Evolutionary conservation across 345 rosid genomes (phyloP), one percentile per base, ranked within the genome.

Genomic region (Eutrema heterophyllum): DNA sequence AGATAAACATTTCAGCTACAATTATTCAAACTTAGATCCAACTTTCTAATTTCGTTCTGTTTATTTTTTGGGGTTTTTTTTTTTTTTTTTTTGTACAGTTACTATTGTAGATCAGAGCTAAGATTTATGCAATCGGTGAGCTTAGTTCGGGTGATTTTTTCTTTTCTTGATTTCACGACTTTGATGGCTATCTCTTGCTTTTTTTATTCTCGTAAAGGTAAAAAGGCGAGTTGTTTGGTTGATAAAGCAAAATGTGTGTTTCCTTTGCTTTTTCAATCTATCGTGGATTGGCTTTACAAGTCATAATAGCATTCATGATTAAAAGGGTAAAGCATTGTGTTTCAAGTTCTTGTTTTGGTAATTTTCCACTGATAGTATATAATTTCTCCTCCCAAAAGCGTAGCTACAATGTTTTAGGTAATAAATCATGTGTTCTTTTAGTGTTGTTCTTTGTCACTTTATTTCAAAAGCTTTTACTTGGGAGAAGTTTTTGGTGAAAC

Each of bases 281-380:
- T 29, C 52, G 16, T 10, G 16, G 26, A 13, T 24, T 75, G 6
- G 58, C 74, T 69, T 69, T 69, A 69, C 70, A 69, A 76, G 66
- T 67, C 73, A 74, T 74, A 14, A 59, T 75, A 59, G 48, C 78
- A 59, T 67, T 60, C 67, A 74, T 74, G 53, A 66, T 74, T 74
- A 65, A 38, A 66, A 41, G 44, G 5, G 12, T 8, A 72, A 46
- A 43, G 69, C 55, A 7, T 63, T 14, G 0, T 10, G 5, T 9
- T 15, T 35, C 26, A n/a, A 13, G 13, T 74, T 66, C 45, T 48
- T 48, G 59, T 55, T 64, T 29, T 15, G 2, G 57, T 54, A 44
- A 71, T 58, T 14, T 70, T 73, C 71, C 64, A 21, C 54, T 16
- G 26, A 40, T 49, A 39, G 62, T 61, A 16, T 59, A n/a, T 51